Percentiles rank a stretch among this genome's conserved stretches.
phyloP scores from a whole-genome alignment of 169 alveolate species.

The Cryptosporidium canis region DNA sequence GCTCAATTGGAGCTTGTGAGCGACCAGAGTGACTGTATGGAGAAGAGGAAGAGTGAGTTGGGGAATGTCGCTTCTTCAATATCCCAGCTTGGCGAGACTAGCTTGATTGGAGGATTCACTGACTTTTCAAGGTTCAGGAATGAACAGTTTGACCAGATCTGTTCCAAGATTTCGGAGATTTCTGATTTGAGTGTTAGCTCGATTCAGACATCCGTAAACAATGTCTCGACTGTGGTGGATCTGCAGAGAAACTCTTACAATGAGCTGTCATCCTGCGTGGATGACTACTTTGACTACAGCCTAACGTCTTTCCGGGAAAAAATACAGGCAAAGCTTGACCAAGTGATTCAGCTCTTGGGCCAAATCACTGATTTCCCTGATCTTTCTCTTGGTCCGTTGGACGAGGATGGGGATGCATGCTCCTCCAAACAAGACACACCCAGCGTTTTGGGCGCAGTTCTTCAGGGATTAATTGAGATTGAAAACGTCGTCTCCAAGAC shows the following conservation, averaged over 20 bases:
- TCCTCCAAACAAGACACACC: neutral
- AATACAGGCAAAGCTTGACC: neutral
- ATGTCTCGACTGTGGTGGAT: constrained; percentile 8
- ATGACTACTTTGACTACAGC: constrained; percentile 10
- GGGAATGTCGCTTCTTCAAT: neutral
- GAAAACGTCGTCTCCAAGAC: neutral
- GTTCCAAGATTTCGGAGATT: neutral
- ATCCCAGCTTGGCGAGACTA: neutral
- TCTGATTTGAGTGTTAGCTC: neutral
- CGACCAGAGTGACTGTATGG: constrained; percentile 1
- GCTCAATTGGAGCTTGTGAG: neutral
- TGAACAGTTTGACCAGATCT: neutral
- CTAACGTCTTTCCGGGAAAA: neutral
- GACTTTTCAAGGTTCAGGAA: neutral
- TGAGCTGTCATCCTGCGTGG: constrained; percentile 25
- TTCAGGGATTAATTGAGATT: neutral
- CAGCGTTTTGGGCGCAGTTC: neutral
- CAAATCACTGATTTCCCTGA: neutral
- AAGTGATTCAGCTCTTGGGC: neutral
- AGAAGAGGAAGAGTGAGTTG: constrained; percentile 10
- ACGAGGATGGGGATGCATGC: neutral
- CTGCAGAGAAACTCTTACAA: constrained; percentile 29
- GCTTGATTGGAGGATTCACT: neutral
- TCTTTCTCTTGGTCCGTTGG: neutral
- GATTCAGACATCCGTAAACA: constrained; percentile 5